Base-by-base conservation (phyloP, 1,284 basidiomycete genomes). In the Tilletiopsis washingtonensis region DNA sequence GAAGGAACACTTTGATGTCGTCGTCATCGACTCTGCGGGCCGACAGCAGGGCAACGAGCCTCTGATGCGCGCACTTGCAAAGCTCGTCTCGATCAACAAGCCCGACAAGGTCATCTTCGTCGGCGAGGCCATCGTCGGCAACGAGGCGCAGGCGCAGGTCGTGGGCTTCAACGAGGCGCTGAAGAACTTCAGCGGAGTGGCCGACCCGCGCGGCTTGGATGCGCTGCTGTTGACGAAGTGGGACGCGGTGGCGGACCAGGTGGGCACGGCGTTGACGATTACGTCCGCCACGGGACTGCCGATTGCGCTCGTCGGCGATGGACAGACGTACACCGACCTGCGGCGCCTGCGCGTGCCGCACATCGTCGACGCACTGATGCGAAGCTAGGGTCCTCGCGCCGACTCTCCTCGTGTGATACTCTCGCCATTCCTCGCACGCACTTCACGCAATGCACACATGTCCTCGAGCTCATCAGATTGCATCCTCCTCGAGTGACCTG, bases 31-130 rank as follows among this genome's bases (percentile, higher is more conserved):
- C 43, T 71, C 71, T 7, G 71, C 71, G 2, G 71, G 71, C 1
- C 60, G 71, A 34, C 71, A 71, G 69, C 71, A 73, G 49, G 71
- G 71, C 50, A 73, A 73, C 54, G 69, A 72, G 44, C 71, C 71
- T 36, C 61, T 73, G 40, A 73, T 73, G 71, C 52, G 69, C 5
- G 62, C 67, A 3, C 57, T 73, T 11, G 67, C 71, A 19, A 68
- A 72, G 53, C 62, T 73, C 15, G 69, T 73, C 25, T 45, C 64
- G 0, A 62, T 69, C 38, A 73, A 73, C 25, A 51, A 60, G 32
- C 71, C 71, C 1, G 71, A 73, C 57, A 70, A 70, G 57, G 66
- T 71, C 41, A 56, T 73, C 44, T 73, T 73, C 57, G 71, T 73
- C 15, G 71, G 71, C 36, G 71, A 73, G 46, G 71, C 71, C 17